Conservation (phyloP, 2,329 filamentous ascomycete species). For the Aspergillus arachidicola region DNA sequence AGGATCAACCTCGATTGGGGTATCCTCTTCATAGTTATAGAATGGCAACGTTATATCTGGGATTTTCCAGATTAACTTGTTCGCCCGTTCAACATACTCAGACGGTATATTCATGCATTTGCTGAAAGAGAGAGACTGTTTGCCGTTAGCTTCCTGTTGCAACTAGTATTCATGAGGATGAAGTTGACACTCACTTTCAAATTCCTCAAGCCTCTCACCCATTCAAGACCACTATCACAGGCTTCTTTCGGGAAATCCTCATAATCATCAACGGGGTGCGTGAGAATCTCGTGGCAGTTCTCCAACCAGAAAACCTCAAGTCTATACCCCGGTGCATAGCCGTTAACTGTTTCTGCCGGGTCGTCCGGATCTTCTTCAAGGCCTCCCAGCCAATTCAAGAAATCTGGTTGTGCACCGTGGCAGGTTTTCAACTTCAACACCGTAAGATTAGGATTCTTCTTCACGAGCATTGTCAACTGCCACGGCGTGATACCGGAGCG, state of each 20-base stretch:
- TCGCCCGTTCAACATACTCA: constrained; percentile 25
- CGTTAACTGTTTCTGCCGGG: not conserved
- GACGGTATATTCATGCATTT: constrained; percentile 28
- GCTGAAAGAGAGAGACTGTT: constrained; percentile 32
- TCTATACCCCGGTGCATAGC: constrained; percentile 22
- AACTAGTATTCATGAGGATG: not conserved
- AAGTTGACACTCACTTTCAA: constrained; percentile 24
- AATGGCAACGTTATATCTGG: constrained; percentile 29
- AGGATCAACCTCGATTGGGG: constrained; percentile 30
- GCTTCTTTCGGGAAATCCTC: constrained; percentile 8
- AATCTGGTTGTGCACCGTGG: constrained; percentile 35
- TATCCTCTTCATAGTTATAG: constrained; percentile 10
- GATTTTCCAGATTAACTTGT: constrained; percentile 30
- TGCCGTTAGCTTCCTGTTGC: not conserved
- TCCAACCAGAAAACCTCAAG: constrained; percentile 32
- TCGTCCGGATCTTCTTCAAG: constrained; percentile 18
- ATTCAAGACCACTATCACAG: constrained; percentile 28
- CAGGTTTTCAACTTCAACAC: constrained; percentile 36
- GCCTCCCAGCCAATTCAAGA: constrained; percentile 38
- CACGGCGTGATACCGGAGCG: constrained; percentile 38
- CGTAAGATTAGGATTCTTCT: constrained; percentile 30
- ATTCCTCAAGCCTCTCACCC: constrained; percentile 27
- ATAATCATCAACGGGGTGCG: constrained; percentile 15
- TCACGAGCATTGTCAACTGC: constrained; percentile 37
- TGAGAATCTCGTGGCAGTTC: constrained; percentile 27